Evolutionary conservation across 2,329 filamentous ascomycete species (phyloP), one percentile per base, ranked within the genome.

Genomic region (Pseudogymnoascus sp.): DNA sequence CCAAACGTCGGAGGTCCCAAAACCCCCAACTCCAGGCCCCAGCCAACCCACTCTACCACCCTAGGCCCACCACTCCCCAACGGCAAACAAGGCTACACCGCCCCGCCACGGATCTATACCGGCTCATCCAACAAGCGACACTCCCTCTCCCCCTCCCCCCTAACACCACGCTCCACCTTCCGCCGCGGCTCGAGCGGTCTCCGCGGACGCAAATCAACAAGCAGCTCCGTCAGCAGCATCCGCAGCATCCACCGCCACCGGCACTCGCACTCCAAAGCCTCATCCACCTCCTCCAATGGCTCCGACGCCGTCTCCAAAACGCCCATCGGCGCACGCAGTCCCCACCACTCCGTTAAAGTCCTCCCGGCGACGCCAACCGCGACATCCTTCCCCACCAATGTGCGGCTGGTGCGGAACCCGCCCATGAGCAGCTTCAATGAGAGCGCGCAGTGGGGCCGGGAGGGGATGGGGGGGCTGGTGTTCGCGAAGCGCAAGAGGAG

Each of bases 261-360:
- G 62, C 90, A 95, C 73, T 88, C 88, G 1, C 93, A 97, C 74
- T 96, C 92, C 21, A 97, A 97, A 76, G 92, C 95, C 0, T 96
- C 91, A 0, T 97, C 92, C 0, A 95, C 92, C 0, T 96, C 92
- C 46, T 96, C 89, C 4, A 89, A 88, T 65, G 88, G 86, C 21
- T 88, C 88, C 0, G 86, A 88, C 3, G 87, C 88, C 0, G 85
- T 87, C 17, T 88, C 88, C 37, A 88, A 87, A 71, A 88, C 84
- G 15, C 86, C 84, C 1, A 78, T 85, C 77, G 83, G 37, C 83
- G 83, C 13, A 21, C 86, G 90, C 23, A 93, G 88, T 2, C 93
- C 95, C 1, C 92, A 97, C 73, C 85, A 91, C 68, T 96, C 91
- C 0, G 89, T 97, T 70, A 97, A 97, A 77, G 89, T 97, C n/a